Percentiles rank a stretch among this genome's conserved stretches.
Evolutionary conservation across 495 filamentous ascomycete genomes (phyloP).

Genomic region (Aeminium ludgeri): DNA sequence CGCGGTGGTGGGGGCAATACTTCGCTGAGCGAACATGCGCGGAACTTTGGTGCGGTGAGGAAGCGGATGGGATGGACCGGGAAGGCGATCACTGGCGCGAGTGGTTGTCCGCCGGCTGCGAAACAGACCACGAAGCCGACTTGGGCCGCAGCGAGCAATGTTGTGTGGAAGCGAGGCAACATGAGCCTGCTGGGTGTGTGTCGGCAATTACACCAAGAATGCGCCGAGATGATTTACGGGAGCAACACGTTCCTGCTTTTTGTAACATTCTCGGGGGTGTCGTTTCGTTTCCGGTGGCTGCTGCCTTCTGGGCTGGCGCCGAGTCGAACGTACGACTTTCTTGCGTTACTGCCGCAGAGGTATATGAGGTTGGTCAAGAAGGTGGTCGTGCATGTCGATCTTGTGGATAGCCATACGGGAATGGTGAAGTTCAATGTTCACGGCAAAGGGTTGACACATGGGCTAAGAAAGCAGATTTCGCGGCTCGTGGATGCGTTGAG

Average conservation of each 20-base stretch:
- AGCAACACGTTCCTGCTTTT: constrained; percentile 33
- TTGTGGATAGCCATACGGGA: constrained; percentile 27
- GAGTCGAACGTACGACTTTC: constrained; percentile 18
- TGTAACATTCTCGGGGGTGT: constrained; percentile 31
- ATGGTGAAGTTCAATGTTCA: constrained; percentile 30
- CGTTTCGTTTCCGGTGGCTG: constrained; percentile 25
- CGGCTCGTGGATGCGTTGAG: constrained; percentile 19
- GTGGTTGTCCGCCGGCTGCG: background rate
- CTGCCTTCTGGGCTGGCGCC: constrained; percentile 22
- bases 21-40: constrained; percentile 10
- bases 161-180: constrained; percentile 24
- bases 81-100: background rate
- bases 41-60: constrained; percentile 13
- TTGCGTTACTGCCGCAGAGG: constrained; percentile 19
- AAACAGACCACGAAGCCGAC: background rate
- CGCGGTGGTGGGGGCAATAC: background rate
- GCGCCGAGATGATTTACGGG: constrained; percentile 23
- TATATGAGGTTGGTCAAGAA: constrained; percentile 23
- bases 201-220: constrained; percentile 23
- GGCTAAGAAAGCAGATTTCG: constrained; percentile 20
- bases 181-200: constrained; percentile 16
- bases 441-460: constrained; percentile 20
- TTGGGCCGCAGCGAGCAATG: constrained; percentile 8
- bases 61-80: constrained; percentile 4
- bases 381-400: constrained; percentile 25